phyloP scores from a whole-genome alignment of 306 rosid species.

The Pyrus pyrifolia region DNA sequence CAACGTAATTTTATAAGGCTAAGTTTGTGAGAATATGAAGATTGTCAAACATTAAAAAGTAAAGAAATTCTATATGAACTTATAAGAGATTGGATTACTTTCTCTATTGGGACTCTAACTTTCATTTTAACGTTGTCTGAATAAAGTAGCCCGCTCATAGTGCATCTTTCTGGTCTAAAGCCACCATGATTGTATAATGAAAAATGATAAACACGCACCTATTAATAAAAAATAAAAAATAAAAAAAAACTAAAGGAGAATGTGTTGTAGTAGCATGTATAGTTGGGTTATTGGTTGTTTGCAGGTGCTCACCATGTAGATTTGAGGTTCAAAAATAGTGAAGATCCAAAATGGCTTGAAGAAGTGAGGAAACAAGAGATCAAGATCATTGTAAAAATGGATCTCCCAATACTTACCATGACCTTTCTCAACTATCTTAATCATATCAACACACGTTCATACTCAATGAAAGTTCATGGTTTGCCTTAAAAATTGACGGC shows the following conservation, averaged over 20 bases:
- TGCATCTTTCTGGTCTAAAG: no score
- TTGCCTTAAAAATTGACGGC: not conserved
- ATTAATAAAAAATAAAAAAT: not conserved
- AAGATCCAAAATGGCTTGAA: conserved; percentile 77
- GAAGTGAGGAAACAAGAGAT: conserved; percentile 57
- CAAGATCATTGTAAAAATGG: conserved; percentile 48
- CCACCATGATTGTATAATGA: no score
- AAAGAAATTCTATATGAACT: no score
- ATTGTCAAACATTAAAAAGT: no score
- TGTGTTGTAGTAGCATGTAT: not conserved
- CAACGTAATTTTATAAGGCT: no score
- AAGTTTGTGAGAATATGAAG: no score
- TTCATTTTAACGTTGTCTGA: no score
- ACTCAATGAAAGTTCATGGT: not conserved
- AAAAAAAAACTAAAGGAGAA: not conserved
- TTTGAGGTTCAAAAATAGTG: conserved; percentile 50
- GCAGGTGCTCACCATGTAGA: conserved; percentile 95
- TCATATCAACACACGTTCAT: not conserved
- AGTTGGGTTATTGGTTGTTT: not conserved
- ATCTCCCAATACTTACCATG: conserved; percentile 49
- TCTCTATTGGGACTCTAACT: no score
- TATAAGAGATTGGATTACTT: no score
- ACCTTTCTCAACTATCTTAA: conserved; percentile 23
- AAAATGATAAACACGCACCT: no score
- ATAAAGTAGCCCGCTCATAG: no score